Evolutionary conservation across 371 early-diverging fungal genomes (phyloP), one percentile per base, ranked within the genome.

Genomic region (Circinella minor): DNA sequence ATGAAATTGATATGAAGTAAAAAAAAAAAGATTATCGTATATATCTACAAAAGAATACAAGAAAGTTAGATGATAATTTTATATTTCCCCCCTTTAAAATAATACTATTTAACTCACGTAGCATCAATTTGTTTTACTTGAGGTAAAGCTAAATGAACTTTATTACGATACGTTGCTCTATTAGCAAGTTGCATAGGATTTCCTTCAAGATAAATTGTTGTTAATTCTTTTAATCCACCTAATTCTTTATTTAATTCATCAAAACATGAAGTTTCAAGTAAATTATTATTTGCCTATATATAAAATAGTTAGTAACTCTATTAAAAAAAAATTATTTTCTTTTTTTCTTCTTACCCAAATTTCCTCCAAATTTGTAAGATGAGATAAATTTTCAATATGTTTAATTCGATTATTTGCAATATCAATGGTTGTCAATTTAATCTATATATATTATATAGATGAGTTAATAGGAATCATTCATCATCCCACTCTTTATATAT

Each of bases 51-150:
- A 27, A 34, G 36, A 18, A 7, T 5, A 4, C 1, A 18, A 7
- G 27, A 27, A 27, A 27, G 57, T 51, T 15, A 51, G 14, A 34
- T n/a, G n/a, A n/a, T n/a, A n/a, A n/a, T n/a, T n/a, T n/a, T n/a
- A n/a, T n/a, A n/a, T n/a, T n/a, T n/a, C n/a, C n/a, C n/a, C n/a
- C n/a, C n/a, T n/a, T n/a, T n/a, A n/a, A n/a, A n/a, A n/a, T n/a
- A n/a, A n/a, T n/a, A n/a, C n/a, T n/a, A n/a, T n/a, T n/a, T n/a
- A n/a, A 75, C 80, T 76, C 74, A 81, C 74, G 86, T 88, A 34
- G 98, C 99, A 80, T 99, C 99, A 67, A 99, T 96, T 78, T 98
- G 97, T 55, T 82, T 90, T 51, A 97, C 68, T 73, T 91, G 90
- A 13, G 98, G 98, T 68, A 98, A 79, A 36, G 92, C 83, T 63